phyloP scores from a whole-genome alignment of 1,284 basidiomycete genomes.

The Irpex rosettiformis region DNA sequence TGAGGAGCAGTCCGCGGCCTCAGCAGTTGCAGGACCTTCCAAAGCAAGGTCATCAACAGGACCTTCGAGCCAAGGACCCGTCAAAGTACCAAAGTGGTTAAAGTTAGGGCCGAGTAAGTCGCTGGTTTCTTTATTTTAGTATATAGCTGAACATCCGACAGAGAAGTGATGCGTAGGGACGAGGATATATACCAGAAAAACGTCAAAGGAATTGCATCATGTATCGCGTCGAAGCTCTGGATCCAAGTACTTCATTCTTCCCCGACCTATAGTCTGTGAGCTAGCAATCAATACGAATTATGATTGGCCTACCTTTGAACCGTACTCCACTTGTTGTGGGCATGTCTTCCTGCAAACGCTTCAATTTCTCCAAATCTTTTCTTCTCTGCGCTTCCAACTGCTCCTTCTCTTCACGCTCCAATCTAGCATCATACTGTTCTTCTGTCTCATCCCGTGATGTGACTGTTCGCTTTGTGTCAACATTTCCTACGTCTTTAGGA shows the following conservation, averaged over 20 bases:
- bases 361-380: slow-evolving; percentile 48
- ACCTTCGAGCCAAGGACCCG: slow-evolving; percentile 25
- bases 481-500: slow-evolving; percentile 15
- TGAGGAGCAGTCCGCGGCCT: slow-evolving; percentile 11
- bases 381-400: slow-evolving; percentile 45
- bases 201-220: background rate
- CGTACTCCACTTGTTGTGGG: slow-evolving; percentile 44
- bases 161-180: slow-evolving; percentile 10
- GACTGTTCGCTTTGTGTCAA: slow-evolving; percentile 23
- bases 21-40: slow-evolving; percentile 4
- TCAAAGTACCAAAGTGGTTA: slow-evolving; percentile 75
- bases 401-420: slow-evolving; percentile 70
- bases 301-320: slow-evolving; percentile 51
- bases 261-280: slow-evolving; percentile 13
- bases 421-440: slow-evolving; percentile 65
- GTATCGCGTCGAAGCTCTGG: slow-evolving; percentile 14
- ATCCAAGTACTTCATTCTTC: slow-evolving; percentile 20
- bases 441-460: slow-evolving; percentile 49
- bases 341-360: slow-evolving; percentile 34
- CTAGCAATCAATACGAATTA: background rate
- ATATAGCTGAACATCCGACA: background rate
- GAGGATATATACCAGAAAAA: too few relatives aligned
- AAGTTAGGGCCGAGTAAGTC: slow-evolving; percentile 42
- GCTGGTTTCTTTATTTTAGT: background rate
- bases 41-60: slow-evolving; percentile 22